These are phyloP conservation scores for Candolleomyces efflorescens DNA, from an alignment of 768 basidiomycete species.

Conservation along the genomic window DNA sequence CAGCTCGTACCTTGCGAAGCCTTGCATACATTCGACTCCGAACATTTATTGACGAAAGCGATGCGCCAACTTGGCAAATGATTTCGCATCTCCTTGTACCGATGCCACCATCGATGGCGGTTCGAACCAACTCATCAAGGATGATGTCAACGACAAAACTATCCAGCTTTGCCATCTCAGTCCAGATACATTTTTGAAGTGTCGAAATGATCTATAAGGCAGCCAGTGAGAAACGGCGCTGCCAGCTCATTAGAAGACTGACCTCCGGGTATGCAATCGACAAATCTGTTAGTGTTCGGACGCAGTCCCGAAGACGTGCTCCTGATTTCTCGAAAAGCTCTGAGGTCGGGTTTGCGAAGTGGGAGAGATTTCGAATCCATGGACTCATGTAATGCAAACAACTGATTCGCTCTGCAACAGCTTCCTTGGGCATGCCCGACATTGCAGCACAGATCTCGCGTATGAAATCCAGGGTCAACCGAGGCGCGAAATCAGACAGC, in stretches of 20 bases:
- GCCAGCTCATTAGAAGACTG: slow-evolving; percentile 11
- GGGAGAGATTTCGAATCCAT: slow-evolving; percentile 79
- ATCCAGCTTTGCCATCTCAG: slow-evolving; percentile 69
- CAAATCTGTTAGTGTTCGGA: slow-evolving; percentile 74
- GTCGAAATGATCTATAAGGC: slow-evolving; percentile 53
- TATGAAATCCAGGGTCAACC: slow-evolving; percentile 84
- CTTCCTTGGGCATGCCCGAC: slow-evolving; percentile 40
- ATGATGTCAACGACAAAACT: slow-evolving; percentile 63
- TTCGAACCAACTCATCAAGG: slow-evolving; percentile 74
- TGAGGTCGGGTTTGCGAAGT: slow-evolving; percentile 66
- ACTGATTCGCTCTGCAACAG: slow-evolving; percentile 54
- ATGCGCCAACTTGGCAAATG: slow-evolving; percentile 68
- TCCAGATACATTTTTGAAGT: slow-evolving; percentile 76
- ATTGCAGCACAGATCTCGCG: slow-evolving; percentile 76
- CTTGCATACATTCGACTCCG: slow-evolving; percentile 75
- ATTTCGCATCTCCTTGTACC: slow-evolving; percentile 73
- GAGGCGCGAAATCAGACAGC: slow-evolving; percentile 69
- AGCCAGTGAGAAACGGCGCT: not conserved
- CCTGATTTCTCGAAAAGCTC: slow-evolving; percentile 69
- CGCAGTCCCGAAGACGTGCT: slow-evolving; percentile 72
- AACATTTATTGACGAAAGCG: slow-evolving; percentile 71
- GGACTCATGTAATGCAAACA: slow-evolving; percentile 83
- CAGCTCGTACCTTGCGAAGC: slow-evolving; percentile 61
- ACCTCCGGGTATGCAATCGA: slow-evolving; percentile 75
- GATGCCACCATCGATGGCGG: slow-evolving; percentile 80